Conservation (phyloP, 495 filamentous ascomycete genomes). For the Xylaria grammica region DNA sequence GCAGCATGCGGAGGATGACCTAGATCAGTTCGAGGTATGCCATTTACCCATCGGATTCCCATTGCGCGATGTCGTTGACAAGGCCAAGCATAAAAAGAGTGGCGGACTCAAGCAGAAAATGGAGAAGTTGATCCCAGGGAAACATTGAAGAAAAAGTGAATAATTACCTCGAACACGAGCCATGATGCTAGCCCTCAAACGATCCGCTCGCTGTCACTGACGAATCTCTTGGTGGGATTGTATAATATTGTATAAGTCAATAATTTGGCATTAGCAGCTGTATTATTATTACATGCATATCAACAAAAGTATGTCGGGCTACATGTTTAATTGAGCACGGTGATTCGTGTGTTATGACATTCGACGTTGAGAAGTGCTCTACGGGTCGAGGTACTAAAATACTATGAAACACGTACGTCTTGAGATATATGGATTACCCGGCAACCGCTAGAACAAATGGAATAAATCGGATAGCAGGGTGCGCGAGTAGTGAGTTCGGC, state of each 20-base stretch:
- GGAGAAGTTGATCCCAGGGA: conserved; percentile 32
- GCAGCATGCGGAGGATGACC: conserved; percentile 33
- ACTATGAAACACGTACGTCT: too few species aligned
- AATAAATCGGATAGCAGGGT: too few species aligned
- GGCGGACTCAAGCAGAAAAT: conserved; percentile 34
- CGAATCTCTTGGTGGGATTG: not conserved
- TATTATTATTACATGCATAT: not conserved
- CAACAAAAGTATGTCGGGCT: not conserved
- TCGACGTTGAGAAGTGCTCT: too few species aligned
- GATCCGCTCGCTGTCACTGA: not conserved
- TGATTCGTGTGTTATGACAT: too few species aligned
- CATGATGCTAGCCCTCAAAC: not conserved
- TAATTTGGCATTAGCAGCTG: not conserved
- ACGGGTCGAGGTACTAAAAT: too few species aligned
- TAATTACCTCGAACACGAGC: not conserved
- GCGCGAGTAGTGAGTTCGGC: conserved; percentile 6
- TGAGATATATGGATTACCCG: too few species aligned
- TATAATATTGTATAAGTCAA: not conserved
- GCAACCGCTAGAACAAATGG: too few species aligned
- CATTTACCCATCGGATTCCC: not conserved
- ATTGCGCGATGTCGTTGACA: conserved; percentile 3
- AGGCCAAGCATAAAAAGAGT: conserved; percentile 22
- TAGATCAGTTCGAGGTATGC: conserved; percentile 32
- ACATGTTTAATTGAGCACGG: too few species aligned
- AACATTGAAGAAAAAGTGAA: conserved; percentile 25